Base-by-base conservation (phyloP, 129 eudicot genomes). In the Lactuca sativa region DNA sequence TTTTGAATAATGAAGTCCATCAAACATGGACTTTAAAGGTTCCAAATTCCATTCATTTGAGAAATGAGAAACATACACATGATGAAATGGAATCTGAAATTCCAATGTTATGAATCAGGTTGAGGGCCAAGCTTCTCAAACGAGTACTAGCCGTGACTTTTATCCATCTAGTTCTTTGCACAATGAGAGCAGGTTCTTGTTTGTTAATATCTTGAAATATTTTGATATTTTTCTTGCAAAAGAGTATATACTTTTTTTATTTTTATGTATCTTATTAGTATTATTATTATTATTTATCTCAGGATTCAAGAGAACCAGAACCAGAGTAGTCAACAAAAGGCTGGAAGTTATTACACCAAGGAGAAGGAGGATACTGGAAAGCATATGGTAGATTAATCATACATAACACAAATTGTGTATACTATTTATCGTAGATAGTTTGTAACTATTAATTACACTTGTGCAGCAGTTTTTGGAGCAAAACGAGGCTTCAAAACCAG, bases 381-480 rank as follows among this genome's bases (percentile, higher is more conserved):
- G 71, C 76, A 67, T 32, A 43, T 8, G 67, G 86, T 86, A 58
- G 53, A 84, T 56, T 2, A 18, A 65, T 30, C 48, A 18, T 12
- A 32, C 9, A 67, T 52, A 33, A 53, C 30, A 14, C n/a, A 6
- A 9, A 7, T 11, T 51, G 48, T 31, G 25, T 9, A 31, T 48
- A 34, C 25, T 60, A 73, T 3, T 65, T 18, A 6, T 57, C 14
- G 12, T 37, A 15, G 13, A 36, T 61, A 38, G 44, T 38, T 49
- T 33, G 17, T 64, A 10, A 73, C 48, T 31, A 14, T 6, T 33
- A 44, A 14, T 6, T 33, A 44, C 48, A 30, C 31, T 51, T 70
- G 5, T 74, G 14, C 71, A 25, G 79, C 88, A 85, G 95, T 43
- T 74, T 47, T 54, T 61, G 56, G 84, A 83, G 80, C 84, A 74